Conservation (phyloP, 1,139 yeast genomes). For the Saccharomyces pastorianus region DNA sequence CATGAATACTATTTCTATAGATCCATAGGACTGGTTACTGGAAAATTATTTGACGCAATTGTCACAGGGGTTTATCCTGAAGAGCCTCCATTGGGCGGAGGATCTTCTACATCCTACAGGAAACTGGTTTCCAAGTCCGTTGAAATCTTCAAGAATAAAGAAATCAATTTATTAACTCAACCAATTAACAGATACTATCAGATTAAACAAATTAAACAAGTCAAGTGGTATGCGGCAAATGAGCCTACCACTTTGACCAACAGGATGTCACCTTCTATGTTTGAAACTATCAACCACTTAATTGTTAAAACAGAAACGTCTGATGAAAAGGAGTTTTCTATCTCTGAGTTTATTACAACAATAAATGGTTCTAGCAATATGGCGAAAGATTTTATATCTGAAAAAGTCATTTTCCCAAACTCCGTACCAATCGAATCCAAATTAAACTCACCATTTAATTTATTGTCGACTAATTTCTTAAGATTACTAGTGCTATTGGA, state of each 20-base stretch:
- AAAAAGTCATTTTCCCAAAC: slow-evolving; percentile 34
- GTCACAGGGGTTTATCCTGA: slow-evolving; percentile 58
- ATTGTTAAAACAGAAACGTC: slow-evolving; percentile 29
- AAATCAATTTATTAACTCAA: slow-evolving; percentile 61
- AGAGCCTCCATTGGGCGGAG: slow-evolving; percentile 65
- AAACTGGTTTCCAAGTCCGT: slow-evolving; percentile 44
- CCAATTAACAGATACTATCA: slow-evolving; percentile 81
- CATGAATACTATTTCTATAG: slow-evolving; percentile 78
- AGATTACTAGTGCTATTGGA: slow-evolving; percentile 53
- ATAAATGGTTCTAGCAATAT: slow-evolving; percentile 21
- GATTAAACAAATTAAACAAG: slow-evolving; percentile 53
- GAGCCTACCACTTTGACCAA: slow-evolving; percentile 43
- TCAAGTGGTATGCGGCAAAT: slow-evolving; percentile 51
- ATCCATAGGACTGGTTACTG: slow-evolving; percentile 65
- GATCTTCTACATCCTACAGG: slow-evolving; percentile 50
- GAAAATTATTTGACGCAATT: slow-evolving; percentile 59
- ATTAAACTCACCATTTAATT: slow-evolving; percentile 41
- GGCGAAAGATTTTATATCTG: slow-evolving; percentile 33
- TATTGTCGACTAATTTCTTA: slow-evolving; percentile 52
- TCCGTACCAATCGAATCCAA: slow-evolving; percentile 26
- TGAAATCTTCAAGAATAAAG: slow-evolving; percentile 46
- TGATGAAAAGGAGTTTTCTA: slow-evolving; percentile 19
- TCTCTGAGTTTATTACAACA: slow-evolving; percentile 23
- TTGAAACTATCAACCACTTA: slow-evolving; percentile 35
- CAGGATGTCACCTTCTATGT: slow-evolving; percentile 44